Evolutionary conservation across 2,329 filamentous ascomycete species (phyloP).

Genomic region (Pezicula carpinea): DNA sequence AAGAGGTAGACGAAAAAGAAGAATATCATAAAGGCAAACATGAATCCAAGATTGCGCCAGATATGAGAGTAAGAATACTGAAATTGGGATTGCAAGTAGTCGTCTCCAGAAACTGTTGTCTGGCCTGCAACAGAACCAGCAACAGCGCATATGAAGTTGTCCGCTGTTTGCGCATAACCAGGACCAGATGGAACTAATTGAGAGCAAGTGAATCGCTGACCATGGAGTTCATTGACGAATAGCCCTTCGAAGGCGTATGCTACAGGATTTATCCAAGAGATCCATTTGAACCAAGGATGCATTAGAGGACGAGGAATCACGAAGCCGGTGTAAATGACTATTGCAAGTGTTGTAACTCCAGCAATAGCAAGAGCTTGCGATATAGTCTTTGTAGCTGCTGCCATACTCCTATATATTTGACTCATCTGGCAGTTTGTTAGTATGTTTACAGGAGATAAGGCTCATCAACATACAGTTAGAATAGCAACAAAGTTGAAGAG

Average conservation of each 20-base stretch:
- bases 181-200: constrained; percentile 21
- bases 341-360: constrained; percentile 36
- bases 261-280: constrained; percentile 59
- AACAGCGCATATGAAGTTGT: constrained; percentile 47
- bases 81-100: constrained; percentile 51
- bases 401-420: constrained; percentile 68
- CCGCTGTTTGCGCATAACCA: constrained; percentile 39
- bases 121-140: constrained; percentile 53
- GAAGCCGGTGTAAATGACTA: constrained; percentile 27
- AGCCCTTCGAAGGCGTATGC: constrained; percentile 77
- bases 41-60: constrained; percentile 58
- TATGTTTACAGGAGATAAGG: constrained; percentile 55
- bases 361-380: constrained; percentile 58
- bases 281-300: constrained; percentile 78
- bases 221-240: constrained; percentile 76
- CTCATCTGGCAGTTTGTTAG: constrained; percentile 67
- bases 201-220: constrained; percentile 67
- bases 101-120: constrained; percentile 50
- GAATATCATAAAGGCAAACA: constrained; percentile 60
- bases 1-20: constrained; percentile 60
- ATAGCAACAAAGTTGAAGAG: constrained; percentile 33
- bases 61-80: constrained; percentile 46
- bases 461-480: constrained; percentile 49
- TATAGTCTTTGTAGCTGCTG: constrained; percentile 69
- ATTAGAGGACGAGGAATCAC: constrained; percentile 46